These are phyloP conservation scores for Penicillium fuscoglaucum DNA, from an alignment of 2,329 filamentous ascomycete species.

Conservation along the genomic window DNA sequence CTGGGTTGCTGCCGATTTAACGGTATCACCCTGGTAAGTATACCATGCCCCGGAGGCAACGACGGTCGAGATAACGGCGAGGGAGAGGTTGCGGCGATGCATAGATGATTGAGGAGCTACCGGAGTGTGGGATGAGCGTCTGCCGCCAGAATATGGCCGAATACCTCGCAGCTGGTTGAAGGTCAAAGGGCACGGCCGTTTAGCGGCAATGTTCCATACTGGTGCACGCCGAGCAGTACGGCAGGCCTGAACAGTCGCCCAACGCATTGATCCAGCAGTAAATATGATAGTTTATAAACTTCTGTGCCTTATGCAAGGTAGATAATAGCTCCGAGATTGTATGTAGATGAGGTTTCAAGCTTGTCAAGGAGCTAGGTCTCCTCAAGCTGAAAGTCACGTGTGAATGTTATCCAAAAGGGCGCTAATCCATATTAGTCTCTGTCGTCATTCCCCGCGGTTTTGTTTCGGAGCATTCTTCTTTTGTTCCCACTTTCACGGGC, in stretches of 20 bases:
- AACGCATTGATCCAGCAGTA: constrained; percentile 46
- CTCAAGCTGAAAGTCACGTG: constrained; percentile 28
- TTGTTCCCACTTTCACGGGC: neutral
- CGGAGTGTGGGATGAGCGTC: constrained; percentile 37
- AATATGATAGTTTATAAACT: constrained; percentile 5
- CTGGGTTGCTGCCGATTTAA: constrained; percentile 27
- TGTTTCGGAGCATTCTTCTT: constrained; percentile 6
- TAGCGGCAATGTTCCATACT: constrained; percentile 45
- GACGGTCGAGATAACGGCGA: constrained; percentile 49
- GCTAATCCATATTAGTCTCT: constrained; percentile 30
- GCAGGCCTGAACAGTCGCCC: constrained; percentile 47
- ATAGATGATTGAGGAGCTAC: constrained; percentile 47
- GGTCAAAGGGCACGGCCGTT: constrained; percentile 37
- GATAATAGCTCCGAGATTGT: constrained; percentile 4
- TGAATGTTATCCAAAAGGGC: neutral
- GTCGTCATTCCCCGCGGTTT: constrained; percentile 38
- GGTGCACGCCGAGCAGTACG: constrained; percentile 49
- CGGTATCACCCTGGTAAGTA: constrained; percentile 45
- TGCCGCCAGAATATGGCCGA: constrained; percentile 37
- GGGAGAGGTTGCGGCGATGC: constrained; percentile 51
- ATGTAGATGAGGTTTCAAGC: constrained; percentile 12
- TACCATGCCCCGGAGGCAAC: constrained; percentile 53
- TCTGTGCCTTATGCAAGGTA: constrained; percentile 10
- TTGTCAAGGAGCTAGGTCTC: constrained; percentile 12
- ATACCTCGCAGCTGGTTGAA: constrained; percentile 42